Base-by-base conservation (phyloP, 176 grass and related monocot genomes). In the Phoenix dactylifera region DNA sequence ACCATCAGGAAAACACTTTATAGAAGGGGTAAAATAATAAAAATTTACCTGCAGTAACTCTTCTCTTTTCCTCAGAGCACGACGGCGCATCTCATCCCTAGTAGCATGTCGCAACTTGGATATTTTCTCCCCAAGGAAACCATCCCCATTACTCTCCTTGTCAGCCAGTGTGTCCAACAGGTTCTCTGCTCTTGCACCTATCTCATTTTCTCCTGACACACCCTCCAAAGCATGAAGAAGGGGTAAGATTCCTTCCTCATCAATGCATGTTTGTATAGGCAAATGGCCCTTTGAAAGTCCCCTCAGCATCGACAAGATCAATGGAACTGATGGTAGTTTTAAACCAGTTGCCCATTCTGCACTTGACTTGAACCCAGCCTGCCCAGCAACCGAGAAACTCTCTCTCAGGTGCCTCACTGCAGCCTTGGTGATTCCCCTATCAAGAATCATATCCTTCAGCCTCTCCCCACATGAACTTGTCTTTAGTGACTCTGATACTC, bases 401-500 rank as follows among this genome's bases (percentile, higher is more conserved):
- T 97, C 84, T 79, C 78, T 88, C 76, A 97, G 67, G 77, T 91
- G 75, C 63, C 60, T 70, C 61, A 91, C 72, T 59, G 92, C 87
- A 72, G 76, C 65, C 35, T 50, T 81, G 17, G 81, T 87, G 51
- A 97, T 85, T 52, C 87, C 92, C 77, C 78, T 97, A 28, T 84
- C 80, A 54, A 97, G 79, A 81, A 97, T 97, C 68, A 97, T 97
- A 71, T 88, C 87, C 70, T 97, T 97, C 71, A 97, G 69, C 25
- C 87, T 80, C 62, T 97, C 92, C 60, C 92, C 87, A 4, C 87
- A 91, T 4, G 87, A 97, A 81, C 92, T 97, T 57, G 92, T 87
- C 76, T 91, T 90, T 49, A 97, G 86, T 26, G 92, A 97, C 79
- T 97, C 92, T n/a, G 92, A 97, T 22, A 97, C 92, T 64, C 87